phyloP scores from a whole-genome alignment of 2,329 filamentous ascomycete species.

The Xylariales sp. region DNA sequence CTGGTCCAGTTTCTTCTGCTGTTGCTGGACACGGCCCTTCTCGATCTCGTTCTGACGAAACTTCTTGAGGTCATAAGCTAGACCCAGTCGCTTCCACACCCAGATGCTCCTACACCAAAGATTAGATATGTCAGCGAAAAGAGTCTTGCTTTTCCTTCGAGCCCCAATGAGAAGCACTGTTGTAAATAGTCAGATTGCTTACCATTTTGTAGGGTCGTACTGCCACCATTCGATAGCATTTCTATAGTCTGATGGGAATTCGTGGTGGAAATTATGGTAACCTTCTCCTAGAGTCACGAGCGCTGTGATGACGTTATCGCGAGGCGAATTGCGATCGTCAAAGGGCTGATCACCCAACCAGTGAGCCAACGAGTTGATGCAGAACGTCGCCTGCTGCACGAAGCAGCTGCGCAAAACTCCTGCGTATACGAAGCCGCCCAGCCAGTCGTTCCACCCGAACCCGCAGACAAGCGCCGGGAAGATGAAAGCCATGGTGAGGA shows the following conservation, averaged over 20 bases:
- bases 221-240: constrained; percentile 90
- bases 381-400: constrained; percentile 90
- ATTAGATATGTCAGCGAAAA: too few relatives aligned
- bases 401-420: constrained; percentile 87
- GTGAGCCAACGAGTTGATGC: constrained; percentile 86
- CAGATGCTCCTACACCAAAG: too few relatives aligned
- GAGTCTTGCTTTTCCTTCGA: too few relatives aligned
- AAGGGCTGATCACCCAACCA: constrained; percentile 92
- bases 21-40: constrained; percentile 61
- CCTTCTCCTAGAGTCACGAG: constrained; percentile 82
- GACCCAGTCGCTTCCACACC: constrained; percentile 76
- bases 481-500: constrained; percentile 71
- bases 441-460: constrained; percentile 75
- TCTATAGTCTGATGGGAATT: constrained; percentile 89
- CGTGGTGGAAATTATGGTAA: constrained; percentile 95
- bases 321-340: constrained; percentile 86
- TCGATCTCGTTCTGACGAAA: constrained; percentile 84
- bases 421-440: constrained; percentile 78
- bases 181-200: too few relatives aligned
- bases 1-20: constrained; percentile 62
- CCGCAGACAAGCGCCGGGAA: constrained; percentile 74
- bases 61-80: constrained; percentile 84
- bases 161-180: too few relatives aligned
- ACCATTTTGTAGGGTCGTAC: constrained; percentile 91
- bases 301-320: constrained; percentile 83